Percentiles rank a stretch among this genome's conserved stretches.
phyloP scores from a whole-genome alignment of 805 yeast species.

The Starmerella sirachaensis region DNA sequence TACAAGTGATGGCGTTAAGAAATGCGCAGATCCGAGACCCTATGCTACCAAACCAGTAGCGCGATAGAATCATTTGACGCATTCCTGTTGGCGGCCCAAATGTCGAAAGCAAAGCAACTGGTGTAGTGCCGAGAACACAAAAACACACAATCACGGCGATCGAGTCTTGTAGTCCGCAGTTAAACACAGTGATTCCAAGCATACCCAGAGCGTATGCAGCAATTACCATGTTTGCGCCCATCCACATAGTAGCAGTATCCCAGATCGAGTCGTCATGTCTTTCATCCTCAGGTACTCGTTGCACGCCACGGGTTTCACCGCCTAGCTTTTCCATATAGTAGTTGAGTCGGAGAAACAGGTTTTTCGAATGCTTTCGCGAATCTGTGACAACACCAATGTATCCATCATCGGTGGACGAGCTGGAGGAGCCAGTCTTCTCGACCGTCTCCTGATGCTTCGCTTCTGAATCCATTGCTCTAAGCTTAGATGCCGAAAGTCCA shows the following conservation, averaged over 20 bases:
- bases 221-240: constrained; percentile 77
- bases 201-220: constrained; percentile 74
- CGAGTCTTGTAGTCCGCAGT: constrained; percentile 61
- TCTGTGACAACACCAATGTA: constrained; percentile 3
- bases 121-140: constrained; percentile 54
- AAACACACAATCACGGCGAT: constrained; percentile 60
- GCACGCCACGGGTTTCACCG: constrained; percentile 64
- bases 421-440: constrained; percentile 9
- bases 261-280: constrained; percentile 53
- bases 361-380: constrained; percentile 8
- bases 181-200: constrained; percentile 51
- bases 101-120: constrained; percentile 72
- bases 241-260: constrained; percentile 80
- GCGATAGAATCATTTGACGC: constrained; percentile 74
- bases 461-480: not conserved
- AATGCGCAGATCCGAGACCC: constrained; percentile 67
- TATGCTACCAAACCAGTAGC: constrained; percentile 63
- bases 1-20: constrained; percentile 71
- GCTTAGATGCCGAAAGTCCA: too few relatives aligned
- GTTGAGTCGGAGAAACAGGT: constrained; percentile 17
- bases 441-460: not conserved
- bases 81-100: constrained; percentile 79
- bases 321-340: constrained; percentile 20
- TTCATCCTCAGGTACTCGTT: constrained; percentile 66
- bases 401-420: constrained; percentile 12